Evolutionary conservation across 2,329 filamentous ascomycete genomes (phyloP).

Genomic region (Hypoxylon sp.): DNA sequence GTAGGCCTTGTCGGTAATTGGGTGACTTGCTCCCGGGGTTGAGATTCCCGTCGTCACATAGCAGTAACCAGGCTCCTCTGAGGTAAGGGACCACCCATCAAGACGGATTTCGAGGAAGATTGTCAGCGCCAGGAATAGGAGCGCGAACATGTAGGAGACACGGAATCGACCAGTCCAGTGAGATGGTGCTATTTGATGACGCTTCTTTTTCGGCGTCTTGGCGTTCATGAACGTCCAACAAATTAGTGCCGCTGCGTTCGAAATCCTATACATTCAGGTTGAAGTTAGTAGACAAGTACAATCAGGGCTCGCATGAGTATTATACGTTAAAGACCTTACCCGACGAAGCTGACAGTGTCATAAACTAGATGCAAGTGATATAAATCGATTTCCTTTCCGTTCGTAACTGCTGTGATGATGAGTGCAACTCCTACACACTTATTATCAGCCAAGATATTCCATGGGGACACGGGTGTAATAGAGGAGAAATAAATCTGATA

Average conservation of each 20-base stretch:
- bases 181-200: constrained; percentile 22
- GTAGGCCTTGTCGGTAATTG: constrained; percentile 48
- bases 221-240: constrained; percentile 52
- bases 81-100: constrained; percentile 47
- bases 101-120: constrained; percentile 51
- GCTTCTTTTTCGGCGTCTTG: constrained; percentile 31
- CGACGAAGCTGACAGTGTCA: constrained; percentile 55
- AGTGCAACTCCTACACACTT: constrained; percentile 45
- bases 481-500: not conserved
- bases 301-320: not conserved
- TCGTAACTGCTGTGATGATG: constrained; percentile 51
- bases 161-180: constrained; percentile 48
- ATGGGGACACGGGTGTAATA: not conserved
- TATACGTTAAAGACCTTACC: constrained; percentile 37
- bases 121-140: constrained; percentile 50
- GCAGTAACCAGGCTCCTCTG: constrained; percentile 48
- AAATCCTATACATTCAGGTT: constrained; percentile 42
- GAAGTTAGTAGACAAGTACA: constrained; percentile 14
- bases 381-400: constrained; percentile 45
- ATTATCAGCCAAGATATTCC: constrained; percentile 11
- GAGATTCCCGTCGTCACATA: constrained; percentile 48
- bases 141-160: constrained; percentile 50
- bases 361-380: constrained; percentile 55
- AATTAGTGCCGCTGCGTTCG: constrained; percentile 53
- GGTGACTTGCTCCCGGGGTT: constrained; percentile 44